Percentiles rank a stretch among this genome's conserved stretches.
Conservation (phyloP, 179 eudicot species). For the Spergularia azorica region DNA sequence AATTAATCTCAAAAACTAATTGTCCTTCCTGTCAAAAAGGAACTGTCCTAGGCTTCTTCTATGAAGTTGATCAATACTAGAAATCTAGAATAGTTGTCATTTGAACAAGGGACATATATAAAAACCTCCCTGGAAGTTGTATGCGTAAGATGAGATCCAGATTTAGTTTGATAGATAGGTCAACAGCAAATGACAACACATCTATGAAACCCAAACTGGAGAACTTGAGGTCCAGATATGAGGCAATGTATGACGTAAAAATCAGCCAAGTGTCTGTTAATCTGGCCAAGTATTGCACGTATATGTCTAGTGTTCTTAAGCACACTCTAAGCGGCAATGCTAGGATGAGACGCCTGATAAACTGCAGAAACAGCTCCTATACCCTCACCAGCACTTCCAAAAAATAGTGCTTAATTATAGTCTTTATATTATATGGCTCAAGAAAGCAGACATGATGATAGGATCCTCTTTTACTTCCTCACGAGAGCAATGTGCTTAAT, state of each 20-base stretch:
- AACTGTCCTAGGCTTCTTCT: too few species aligned
- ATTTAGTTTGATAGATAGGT: neutral
- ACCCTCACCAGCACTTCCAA: neutral
- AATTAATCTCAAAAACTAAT: too few species aligned
- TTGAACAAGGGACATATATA: too few species aligned
- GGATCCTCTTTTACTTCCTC: neutral
- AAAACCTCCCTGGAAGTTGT: too few species aligned
- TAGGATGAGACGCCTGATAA: too few species aligned
- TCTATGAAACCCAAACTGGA: neutral
- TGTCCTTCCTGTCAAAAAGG: too few species aligned
- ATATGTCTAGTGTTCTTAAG: neutral
- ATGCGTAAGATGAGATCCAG: neutral
- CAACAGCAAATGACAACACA: neutral
- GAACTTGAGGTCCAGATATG: neutral
- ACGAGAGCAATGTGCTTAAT: neutral
- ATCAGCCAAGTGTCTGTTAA: too few species aligned
- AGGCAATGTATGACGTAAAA: too few species aligned
- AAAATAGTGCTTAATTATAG: neutral
- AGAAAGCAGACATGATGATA: neutral
- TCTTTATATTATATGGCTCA: neutral
- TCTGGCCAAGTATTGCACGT: neutral
- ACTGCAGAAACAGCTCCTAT: too few species aligned
- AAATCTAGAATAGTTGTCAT: too few species aligned
- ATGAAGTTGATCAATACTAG: too few species aligned
- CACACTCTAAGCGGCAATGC: too few species aligned